Base-by-base conservation (phyloP, 1,284 basidiomycete species). In the Fomitopsis schrenkii region DNA sequence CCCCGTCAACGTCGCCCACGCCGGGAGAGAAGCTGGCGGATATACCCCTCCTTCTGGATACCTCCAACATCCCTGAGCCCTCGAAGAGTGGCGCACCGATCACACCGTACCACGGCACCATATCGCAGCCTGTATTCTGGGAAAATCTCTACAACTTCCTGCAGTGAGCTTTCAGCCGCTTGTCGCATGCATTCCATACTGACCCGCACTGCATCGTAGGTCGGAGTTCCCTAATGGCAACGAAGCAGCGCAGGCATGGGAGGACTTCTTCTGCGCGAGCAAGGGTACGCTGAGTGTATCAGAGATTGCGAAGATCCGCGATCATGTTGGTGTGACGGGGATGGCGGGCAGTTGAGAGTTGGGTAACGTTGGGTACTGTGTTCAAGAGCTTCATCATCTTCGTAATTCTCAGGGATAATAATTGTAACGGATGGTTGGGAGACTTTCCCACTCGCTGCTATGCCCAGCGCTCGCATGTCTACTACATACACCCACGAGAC, bases 111-210 rank as follows among this genome's bases (percentile, higher is more conserved):
- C 91, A 93, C 67, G 70, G 78, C 38, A 82, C 81, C 17, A 78
- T 95, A n/a, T 77, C 89, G 2, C 78, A 85, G 40, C 90, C 93
- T 0, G 80, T 77, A 54, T 95, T 94, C 72, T 96, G 94, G 94
- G 78, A 83, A 57, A 80, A 80, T 52, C 70, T 95, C 14, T 78
- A 87, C 62, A 72, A 70, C 36, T 90, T 94, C 71, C 79, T 94
- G 64, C 77, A 79, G 84, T 88, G 67, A 57, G 81, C 77, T 42
- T 53, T 52, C 15, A 33, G 26, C 6, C 5, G 5, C 41, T 5
- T 58, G 7, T 15, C 28, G 33, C n/a, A 15, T 14, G 14, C 33
- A 30, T 26, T 26, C 44, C 12, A 10, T 46, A 30, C 22, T 60
- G 22, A 15, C 40, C n/a, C 50, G 33, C 30, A 28, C n/a, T 22